Evolutionary conservation across 192 early-diverging fungal genomes (phyloP).

Genomic region (Coemansia sp.): DNA sequence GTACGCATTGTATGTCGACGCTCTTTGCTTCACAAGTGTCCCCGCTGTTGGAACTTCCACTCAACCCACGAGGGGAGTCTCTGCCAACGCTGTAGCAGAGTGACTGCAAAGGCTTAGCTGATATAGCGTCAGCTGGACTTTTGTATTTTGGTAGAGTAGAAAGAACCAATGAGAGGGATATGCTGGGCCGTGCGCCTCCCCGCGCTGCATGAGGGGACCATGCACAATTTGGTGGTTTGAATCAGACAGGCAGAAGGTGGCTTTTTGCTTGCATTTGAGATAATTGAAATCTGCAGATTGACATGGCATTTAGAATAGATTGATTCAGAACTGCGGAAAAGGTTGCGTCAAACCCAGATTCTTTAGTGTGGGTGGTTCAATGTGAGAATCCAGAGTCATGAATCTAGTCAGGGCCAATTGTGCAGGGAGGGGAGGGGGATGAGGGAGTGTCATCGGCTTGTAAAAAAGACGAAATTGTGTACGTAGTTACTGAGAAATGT

Average conservation of each 20-base stretch:
- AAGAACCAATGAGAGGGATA: neutral
- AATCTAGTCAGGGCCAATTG: neutral
- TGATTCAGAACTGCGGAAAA: neutral
- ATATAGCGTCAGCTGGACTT: neutral
- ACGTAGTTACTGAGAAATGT: neutral
- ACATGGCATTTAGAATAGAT: neutral
- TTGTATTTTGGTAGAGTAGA: no score
- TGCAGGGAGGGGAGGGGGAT: neutral
- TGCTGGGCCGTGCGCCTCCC: neutral
- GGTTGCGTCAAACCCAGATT: neutral
- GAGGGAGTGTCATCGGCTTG: neutral
- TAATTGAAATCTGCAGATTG: no score
- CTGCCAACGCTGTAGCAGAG: conserved; percentile 61
- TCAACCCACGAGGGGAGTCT: conserved; percentile 52
- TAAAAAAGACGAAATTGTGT: neutral
- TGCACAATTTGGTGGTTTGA: neutral
- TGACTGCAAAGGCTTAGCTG: conserved; percentile 4
- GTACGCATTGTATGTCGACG: conserved; percentile 54
- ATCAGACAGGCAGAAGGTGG: neutral
- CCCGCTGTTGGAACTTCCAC: conserved; percentile 74
- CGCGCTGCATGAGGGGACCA: neutral
- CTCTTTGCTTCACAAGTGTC: conserved; percentile 66
- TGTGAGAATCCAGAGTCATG: neutral
- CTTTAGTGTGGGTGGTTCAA: no score
- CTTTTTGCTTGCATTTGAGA: neutral